These are phyloP conservation scores for Amanita polypyramis DNA, from an alignment of 768 basidiomycete genomes.

Conservation along the genomic window DNA sequence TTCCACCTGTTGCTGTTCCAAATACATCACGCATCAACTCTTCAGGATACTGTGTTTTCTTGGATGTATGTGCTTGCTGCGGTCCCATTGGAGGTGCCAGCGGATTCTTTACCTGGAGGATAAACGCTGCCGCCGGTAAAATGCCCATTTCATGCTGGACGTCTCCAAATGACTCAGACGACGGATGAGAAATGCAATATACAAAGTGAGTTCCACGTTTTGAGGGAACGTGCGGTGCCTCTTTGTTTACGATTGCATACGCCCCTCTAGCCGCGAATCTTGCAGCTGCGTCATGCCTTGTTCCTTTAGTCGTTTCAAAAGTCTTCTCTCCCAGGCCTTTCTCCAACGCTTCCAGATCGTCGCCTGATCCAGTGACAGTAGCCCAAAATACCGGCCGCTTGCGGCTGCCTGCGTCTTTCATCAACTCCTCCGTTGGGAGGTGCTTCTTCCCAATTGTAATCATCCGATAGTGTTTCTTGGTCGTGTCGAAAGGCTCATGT, in stretches of 20 bases:
- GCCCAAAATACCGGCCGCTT: too few relatives aligned
- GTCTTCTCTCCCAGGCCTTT: constrained; percentile 37
- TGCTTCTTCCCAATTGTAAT: constrained; percentile 50
- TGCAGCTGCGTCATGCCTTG: constrained; percentile 38
- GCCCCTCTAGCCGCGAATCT: constrained; percentile 48
- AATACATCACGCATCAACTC: constrained; percentile 39
- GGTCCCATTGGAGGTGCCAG: constrained; percentile 30
- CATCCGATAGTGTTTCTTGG: constrained; percentile 38
- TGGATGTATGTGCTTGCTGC: constrained; percentile 16
- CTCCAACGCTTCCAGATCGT: constrained; percentile 37
- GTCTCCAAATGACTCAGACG: constrained; percentile 32
- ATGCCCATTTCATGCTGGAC: constrained; percentile 52
- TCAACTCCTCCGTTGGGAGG: constrained; percentile 28
- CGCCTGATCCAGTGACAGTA: constrained; percentile 36
- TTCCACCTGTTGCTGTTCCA: constrained; percentile 20
- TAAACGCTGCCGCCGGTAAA: constrained; percentile 41
- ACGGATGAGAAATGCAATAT: constrained; percentile 46
- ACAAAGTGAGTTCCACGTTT: constrained; percentile 43
- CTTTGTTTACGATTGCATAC: constrained; percentile 48
- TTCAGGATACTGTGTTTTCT: constrained; percentile 34
- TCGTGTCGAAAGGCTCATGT: constrained; percentile 18
- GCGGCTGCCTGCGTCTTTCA: constrained; percentile 22
- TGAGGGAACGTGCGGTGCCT: constrained; percentile 30
- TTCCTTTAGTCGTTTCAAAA: constrained; percentile 55
- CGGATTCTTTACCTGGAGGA: constrained; percentile 55